Evolutionary conservation across 352 stramenopile species (phyloP).

Genomic region (Globisporangium paddicum): DNA sequence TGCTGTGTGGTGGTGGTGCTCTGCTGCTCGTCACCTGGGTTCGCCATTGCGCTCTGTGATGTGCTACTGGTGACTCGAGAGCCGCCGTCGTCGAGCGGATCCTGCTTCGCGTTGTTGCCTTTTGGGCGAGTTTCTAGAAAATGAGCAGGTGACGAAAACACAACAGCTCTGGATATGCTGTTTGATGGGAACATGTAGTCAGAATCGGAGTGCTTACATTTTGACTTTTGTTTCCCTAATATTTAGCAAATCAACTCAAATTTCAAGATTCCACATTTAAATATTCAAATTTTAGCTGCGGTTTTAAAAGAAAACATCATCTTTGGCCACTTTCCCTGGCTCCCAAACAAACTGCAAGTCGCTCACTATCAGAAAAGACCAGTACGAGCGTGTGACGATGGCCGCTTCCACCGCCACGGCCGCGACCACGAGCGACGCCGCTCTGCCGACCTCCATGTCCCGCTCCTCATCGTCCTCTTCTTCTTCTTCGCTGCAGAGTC

Average conservation of each 20-base stretch:
- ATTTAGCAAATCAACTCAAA: neutral
- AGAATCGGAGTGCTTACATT: no score
- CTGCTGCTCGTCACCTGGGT: conserved; percentile 2
- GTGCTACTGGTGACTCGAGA: neutral
- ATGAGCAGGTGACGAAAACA: neutral
- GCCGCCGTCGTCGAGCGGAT: neutral
- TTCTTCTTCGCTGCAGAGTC: conserved; percentile 6
- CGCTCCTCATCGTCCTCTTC: neutral
- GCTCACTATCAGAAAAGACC: conserved; percentile 6
- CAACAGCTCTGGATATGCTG: neutral
- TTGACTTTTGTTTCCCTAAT: neutral
- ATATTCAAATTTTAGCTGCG: conserved; percentile 1
- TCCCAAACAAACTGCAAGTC: conserved; percentile 1
- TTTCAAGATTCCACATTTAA: neutral
- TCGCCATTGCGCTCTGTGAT: neutral
- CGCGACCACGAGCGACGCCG: neutral
- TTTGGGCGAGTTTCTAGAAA: neutral
- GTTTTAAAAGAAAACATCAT: neutral
- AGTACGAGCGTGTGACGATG: neutral
- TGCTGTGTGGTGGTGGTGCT: neutral
- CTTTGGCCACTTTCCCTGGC: conserved; percentile 1
- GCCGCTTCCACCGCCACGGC: conserved; percentile 1
- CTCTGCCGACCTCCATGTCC: neutral
- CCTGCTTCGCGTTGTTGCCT: conserved; percentile 1
- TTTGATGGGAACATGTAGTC: neutral